Base-by-base conservation (phyloP, 164 flowering plant genomes). In the Nelumbo lutea region DNA sequence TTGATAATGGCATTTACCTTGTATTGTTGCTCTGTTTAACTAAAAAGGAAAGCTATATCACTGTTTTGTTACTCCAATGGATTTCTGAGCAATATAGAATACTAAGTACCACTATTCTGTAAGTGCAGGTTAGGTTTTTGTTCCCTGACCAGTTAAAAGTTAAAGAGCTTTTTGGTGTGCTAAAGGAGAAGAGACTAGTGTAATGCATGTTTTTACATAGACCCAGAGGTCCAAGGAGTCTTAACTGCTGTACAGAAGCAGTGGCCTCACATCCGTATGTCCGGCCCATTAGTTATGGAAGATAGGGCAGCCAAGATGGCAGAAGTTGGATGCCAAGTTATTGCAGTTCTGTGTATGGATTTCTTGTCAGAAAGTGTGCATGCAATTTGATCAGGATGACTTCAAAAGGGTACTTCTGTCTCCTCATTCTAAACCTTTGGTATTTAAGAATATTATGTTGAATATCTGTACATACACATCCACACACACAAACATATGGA, bases 301-400 rank as follows among this genome's bases (percentile, higher is more conserved):
- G 99, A 95, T 81, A 69, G 64, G 6, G 99, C 98, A 73, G 97
- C 93, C 41, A 89, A 85, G 76, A 95, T 95, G 98, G 96, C 98
- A 10, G 76, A 89, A 82, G 90, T 76, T 73, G 98, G 99, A 68
- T 90, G 99, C 72, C 62, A 87, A 68, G 86, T 78, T 67, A 86
- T 92, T 48, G 75, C 96, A 39, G 99, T 95, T 72, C 83, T 93
- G 44, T 97, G 99, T 72, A 98, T 95, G 15, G 99, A 92, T 80
- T 95, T 95, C 71, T 92, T 95, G 99, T 89, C 99, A 45, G 99
- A 93, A 82, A 95, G 93, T 81, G 98, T 95, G n/a, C 97, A 95
- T 44, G 96, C 98, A 38, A 95, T 95, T 95, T 70, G 98, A 95
- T 77, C 96, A 90, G 77, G 97, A 96, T 73, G 99, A 97, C 38